Evolutionary conservation across 1,284 basidiomycete genomes (phyloP).

Genomic region (Leucoagaricus sp.): DNA sequence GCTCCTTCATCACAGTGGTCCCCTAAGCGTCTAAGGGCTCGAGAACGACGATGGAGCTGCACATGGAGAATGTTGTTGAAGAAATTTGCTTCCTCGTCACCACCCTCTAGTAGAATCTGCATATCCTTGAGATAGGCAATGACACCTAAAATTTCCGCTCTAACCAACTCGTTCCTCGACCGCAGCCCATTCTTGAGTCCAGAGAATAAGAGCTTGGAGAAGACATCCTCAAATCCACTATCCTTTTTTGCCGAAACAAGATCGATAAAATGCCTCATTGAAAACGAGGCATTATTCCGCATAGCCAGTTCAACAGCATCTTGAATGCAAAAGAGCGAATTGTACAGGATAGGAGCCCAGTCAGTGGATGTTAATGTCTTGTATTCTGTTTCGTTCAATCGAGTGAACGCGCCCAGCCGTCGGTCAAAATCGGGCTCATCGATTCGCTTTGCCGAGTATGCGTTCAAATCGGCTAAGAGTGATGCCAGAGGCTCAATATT

Average conservation of each 20-base stretch:
- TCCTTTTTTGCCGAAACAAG: constrained; percentile 36
- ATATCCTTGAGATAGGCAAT: constrained; percentile 84
- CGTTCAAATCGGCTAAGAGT: constrained; percentile 77
- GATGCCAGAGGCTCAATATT: constrained; percentile 47
- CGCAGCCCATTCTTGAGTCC: constrained; percentile 83
- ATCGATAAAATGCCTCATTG: constrained; percentile 81
- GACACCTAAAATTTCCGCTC: constrained; percentile 83
- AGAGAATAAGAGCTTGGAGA: constrained; percentile 75
- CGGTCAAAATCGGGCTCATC: constrained; percentile 95
- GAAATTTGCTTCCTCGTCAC: constrained; percentile 95
- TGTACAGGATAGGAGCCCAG: constrained; percentile 88
- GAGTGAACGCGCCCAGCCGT: constrained; percentile 78
- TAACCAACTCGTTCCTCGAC: constrained; percentile 86
- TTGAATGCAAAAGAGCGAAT: constrained; percentile 85
- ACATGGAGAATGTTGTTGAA: constrained; percentile 97
- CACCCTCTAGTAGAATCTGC: constrained; percentile 80
- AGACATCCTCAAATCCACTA: constrained; percentile 46
- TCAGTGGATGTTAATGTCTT: constrained; percentile 51
- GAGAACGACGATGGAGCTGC: constrained; percentile 87
- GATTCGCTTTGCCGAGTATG: constrained; percentile 80
- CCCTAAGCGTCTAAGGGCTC: constrained; percentile 85
- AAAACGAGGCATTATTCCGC: constrained; percentile 78
- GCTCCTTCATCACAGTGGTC: constrained; percentile 77
- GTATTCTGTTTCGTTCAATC: constrained; percentile 69
- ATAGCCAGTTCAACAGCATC: constrained; percentile 91